Evolutionary conservation across 208 protist genomes (phyloP), one percentile per base, ranked within the genome.

Genomic region (Leishmania lainsoni): DNA sequence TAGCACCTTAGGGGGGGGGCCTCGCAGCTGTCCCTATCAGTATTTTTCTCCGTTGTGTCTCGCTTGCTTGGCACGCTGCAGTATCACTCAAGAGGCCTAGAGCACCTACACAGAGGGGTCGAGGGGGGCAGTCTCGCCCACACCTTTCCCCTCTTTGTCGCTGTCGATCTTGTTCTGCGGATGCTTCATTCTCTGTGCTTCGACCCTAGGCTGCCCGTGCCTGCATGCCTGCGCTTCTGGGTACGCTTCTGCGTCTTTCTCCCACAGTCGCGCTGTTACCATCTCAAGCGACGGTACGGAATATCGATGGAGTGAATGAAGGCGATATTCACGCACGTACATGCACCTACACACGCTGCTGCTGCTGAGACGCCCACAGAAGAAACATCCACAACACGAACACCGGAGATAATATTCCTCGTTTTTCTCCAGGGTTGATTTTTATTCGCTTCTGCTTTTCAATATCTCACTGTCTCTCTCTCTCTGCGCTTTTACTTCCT

Each of bases 301-400:
- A 14, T 14, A n/a, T 29, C 35, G 35, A 45, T 71, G 35, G 35
- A 20, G 52, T 69, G 59, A 45, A 29, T 29, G 42, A 61, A 14
- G 52, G 42, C 61, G 42, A 61, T 78, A n/a, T 78, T 69, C 59
- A 69, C 59, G 35, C 42, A 69, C 20, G 35, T 39, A 45, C 59
- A 49, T 39, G 69, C 14, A 69, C 22, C 14, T 49, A 26, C 5
- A 48, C 35, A 78, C 48, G 32, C 48, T 6, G 51, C 17, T 16
- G 65, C 20, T 17, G 35, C 12, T 71, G 17, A 22, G 29, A 42
- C 39, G 35, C 8, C 65, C 9, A 68, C 61, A 68, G 10, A 39
- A 39, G 29, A 32, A 29, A 68, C 61, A 39, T 8, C 61, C 29
- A 68, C 29, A 68, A 22, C 29, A 68, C 26, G 16, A 68, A 22